These are phyloP conservation scores for Populus deltoides DNA, from an alignment of 345 rosid species.

Conservation along the genomic window DNA sequence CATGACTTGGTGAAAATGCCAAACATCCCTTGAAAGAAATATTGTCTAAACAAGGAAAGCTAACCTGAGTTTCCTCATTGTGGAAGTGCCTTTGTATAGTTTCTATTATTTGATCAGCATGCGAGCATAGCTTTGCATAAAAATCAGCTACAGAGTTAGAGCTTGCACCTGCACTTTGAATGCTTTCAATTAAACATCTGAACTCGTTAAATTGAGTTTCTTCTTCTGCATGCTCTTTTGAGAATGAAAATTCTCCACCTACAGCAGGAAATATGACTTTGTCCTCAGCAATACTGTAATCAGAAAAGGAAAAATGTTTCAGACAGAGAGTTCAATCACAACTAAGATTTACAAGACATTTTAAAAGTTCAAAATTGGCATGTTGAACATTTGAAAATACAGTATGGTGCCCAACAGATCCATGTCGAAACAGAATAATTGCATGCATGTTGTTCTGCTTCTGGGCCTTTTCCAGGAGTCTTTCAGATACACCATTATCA, in stretches of 20 bases:
- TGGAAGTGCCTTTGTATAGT: constrained; percentile 69
- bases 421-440: neutral
- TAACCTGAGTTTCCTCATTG: constrained; percentile 84
- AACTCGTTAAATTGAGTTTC: constrained; percentile 73
- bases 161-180: constrained; percentile 66
- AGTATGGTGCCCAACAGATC: neutral
- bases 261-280: constrained; percentile 87
- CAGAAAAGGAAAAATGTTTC: constrained; percentile 15
- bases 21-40: constrained; percentile 3
- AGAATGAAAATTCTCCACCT: constrained; percentile 68
- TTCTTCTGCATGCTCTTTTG: constrained; percentile 80
- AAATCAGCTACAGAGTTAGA: constrained; percentile 71
- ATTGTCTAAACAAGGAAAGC: constrained; percentile 2
- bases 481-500: neutral
- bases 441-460: neutral
- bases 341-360: neutral
- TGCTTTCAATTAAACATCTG: constrained; percentile 71
- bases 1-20: constrained; percentile 8
- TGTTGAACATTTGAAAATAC: neutral
- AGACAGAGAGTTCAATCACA: neutral
- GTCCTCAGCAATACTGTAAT: constrained; percentile 83
- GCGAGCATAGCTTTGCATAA: constrained; percentile 69
- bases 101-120: constrained; percentile 85
- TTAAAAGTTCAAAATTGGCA: neutral
- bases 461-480: too few species aligned